Evolutionary conservation across 2,329 filamentous ascomycete species (phyloP).

Genomic region (Cercospora sesami): DNA sequence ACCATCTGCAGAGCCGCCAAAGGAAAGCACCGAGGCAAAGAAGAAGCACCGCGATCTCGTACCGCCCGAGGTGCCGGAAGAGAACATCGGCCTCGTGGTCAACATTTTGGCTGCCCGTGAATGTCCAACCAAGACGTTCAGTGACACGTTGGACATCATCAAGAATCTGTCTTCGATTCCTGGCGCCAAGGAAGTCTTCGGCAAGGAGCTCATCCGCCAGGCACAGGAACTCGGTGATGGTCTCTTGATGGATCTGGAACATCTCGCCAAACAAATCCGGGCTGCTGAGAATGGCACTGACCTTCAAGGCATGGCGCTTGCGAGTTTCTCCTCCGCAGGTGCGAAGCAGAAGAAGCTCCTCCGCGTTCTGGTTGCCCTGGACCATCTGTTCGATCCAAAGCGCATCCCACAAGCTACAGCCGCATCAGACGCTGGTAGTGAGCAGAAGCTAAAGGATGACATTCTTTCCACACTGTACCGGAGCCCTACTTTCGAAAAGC

Average conservation of each 20-base stretch:
- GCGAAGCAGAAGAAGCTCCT: constrained; percentile 96
- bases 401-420: constrained; percentile 38
- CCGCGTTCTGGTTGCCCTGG: constrained; percentile 86
- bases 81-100: constrained; percentile 90
- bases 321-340: constrained; percentile 92
- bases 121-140: constrained; percentile 96
- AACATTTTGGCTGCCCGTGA: constrained; percentile 95
- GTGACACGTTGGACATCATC: constrained; percentile 96
- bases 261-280: constrained; percentile 81
- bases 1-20: constrained; percentile 20
- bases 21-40: constrained; percentile 49
- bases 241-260: constrained; percentile 80
- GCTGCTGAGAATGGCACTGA: constrained; percentile 87
- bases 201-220: constrained; percentile 86
- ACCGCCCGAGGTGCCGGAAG: constrained; percentile 80
- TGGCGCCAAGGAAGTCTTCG: constrained; percentile 84
- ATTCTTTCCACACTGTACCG: constrained; percentile 86
- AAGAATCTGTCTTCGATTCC: constrained; percentile 95
- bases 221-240: constrained; percentile 80
- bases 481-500: constrained; percentile 80
- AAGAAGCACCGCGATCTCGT: constrained; percentile 66
- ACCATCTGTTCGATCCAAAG: constrained; percentile 91
- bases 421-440: constrained; percentile 40
- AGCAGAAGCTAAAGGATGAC: constrained; percentile 71
- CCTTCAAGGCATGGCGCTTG: constrained; percentile 88